phyloP scores from a whole-genome alignment of 2,329 filamentous ascomycete genomes.

The Alternaria brassicae region DNA sequence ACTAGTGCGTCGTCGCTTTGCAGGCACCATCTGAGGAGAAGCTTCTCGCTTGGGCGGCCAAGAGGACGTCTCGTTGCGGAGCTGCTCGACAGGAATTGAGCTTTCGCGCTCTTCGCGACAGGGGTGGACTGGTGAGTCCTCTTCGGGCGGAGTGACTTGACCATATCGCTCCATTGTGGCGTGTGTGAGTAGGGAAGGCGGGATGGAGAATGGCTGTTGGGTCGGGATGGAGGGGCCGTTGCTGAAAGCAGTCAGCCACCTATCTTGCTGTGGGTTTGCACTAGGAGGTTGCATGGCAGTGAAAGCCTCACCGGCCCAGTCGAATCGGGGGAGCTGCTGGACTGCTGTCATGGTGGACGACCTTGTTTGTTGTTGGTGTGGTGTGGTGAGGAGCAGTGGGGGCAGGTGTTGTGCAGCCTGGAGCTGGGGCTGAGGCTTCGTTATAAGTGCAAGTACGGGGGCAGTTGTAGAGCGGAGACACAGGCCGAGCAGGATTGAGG shows the following conservation, averaged over 20 bases:
- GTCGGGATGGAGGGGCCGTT: slow-evolving; percentile 8
- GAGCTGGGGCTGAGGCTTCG: background rate
- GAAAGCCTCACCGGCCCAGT: slow-evolving; percentile 42
- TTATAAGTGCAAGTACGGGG: background rate
- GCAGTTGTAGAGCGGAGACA: background rate
- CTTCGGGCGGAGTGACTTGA: slow-evolving; percentile 48
- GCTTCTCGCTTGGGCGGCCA: slow-evolving; percentile 28
- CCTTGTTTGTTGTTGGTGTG: background rate
- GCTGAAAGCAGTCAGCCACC: slow-evolving; percentile 32
- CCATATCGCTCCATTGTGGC: slow-evolving; percentile 42
- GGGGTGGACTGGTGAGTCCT: slow-evolving; percentile 38
- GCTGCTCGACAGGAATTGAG: slow-evolving; percentile 41
- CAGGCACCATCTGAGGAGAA: slow-evolving; percentile 11
- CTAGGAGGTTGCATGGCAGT: slow-evolving; percentile 31
- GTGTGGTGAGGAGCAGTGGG: background rate
- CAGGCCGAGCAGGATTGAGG: background rate
- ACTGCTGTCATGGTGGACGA: slow-evolving; percentile 29
- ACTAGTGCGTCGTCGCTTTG: slow-evolving; percentile 41
- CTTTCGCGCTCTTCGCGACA: slow-evolving; percentile 19
- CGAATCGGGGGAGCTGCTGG: slow-evolving; percentile 25
- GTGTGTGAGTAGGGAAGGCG: slow-evolving; percentile 39
- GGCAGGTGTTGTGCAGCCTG: background rate
- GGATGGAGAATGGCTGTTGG: slow-evolving; percentile 33
- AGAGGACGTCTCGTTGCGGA: slow-evolving; percentile 38
- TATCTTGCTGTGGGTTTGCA: slow-evolving; percentile 24